Evolutionary conservation across 768 basidiomycete genomes (phyloP).

Genomic region (Mycena crocata): DNA sequence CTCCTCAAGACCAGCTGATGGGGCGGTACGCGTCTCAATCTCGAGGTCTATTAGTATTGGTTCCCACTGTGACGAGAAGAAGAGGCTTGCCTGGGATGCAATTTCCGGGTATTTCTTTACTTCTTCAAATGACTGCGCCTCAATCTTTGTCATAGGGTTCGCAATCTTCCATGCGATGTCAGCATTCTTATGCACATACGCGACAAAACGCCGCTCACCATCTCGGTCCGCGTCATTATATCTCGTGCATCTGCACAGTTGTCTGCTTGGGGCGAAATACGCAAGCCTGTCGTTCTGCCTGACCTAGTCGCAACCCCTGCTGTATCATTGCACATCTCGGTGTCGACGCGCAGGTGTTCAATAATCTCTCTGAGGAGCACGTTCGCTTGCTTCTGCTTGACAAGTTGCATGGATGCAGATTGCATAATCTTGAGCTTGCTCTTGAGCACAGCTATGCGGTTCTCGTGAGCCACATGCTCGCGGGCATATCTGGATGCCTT

Average conservation of each 20-base stretch:
- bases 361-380: constrained; percentile 94
- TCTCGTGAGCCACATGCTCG: constrained; percentile 80
- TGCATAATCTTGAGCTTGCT: constrained; percentile 76
- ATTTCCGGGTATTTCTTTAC: constrained; percentile 82
- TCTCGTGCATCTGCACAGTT: too few relatives aligned
- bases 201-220: constrained; percentile 54
- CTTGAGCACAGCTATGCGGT: constrained; percentile 77
- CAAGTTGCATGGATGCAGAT: constrained; percentile 78
- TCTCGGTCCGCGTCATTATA: constrained; percentile 89
- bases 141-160: constrained; percentile 64
- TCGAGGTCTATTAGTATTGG: constrained; percentile 78
- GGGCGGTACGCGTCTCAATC: constrained; percentile 56
- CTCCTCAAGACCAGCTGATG: constrained; percentile 59
- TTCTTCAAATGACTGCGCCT: constrained; percentile 67
- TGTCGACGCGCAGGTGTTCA: constrained; percentile 91
- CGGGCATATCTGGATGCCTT: too few relatives aligned
- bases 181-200: constrained; percentile 23
- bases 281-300: constrained; percentile 57
- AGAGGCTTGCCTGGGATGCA: constrained; percentile 68
- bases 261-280: too few relatives aligned
- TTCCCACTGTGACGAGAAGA: constrained; percentile 56
- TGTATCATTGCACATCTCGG: constrained; percentile 79
- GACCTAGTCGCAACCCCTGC: constrained; percentile 47
- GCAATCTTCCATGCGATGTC: constrained; percentile 72
- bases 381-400: constrained; percentile 96